These are phyloP conservation scores for Botryotinia globosa DNA, from an alignment of 2,329 filamentous ascomycete genomes.

Conservation along the genomic window DNA sequence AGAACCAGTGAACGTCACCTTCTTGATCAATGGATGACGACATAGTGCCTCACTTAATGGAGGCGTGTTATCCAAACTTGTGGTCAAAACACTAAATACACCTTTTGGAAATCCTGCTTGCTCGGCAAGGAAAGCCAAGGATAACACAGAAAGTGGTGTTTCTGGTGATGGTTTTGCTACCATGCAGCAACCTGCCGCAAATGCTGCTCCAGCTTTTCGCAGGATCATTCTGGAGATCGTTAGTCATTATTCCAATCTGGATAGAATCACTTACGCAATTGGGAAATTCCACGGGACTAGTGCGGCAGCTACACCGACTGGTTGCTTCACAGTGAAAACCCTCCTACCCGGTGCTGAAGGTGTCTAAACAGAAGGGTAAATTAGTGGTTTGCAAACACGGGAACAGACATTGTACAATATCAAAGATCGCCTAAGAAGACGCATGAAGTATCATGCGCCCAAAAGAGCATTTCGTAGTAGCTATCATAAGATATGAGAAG, in stretches of 20 bases:
- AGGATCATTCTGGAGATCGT: conserved; percentile 50
- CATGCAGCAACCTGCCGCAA: conserved; percentile 73
- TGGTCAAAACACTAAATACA: conserved; percentile 60
- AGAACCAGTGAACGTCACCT: conserved; percentile 60
- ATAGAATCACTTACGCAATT: conserved; percentile 46
- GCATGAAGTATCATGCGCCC: too few species aligned
- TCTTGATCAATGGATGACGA: conserved; percentile 57
- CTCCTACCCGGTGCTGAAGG: conserved; percentile 61
- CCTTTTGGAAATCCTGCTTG: conserved; percentile 57
- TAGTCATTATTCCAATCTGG: background rate
- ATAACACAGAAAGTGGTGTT: conserved; percentile 56
- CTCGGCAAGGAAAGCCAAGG: conserved; percentile 52
- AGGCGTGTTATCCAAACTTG: conserved; percentile 54
- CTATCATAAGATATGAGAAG: background rate
- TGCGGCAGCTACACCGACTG: conserved; percentile 65
- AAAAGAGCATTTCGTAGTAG: background rate
- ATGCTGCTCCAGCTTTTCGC: conserved; percentile 63
- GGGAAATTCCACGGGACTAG: conserved; percentile 74
- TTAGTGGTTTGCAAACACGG: background rate
- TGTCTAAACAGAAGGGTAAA: conserved; percentile 38
- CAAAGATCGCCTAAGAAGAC: background rate
- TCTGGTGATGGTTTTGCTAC: conserved; percentile 70
- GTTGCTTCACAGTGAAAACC: conserved; percentile 71
- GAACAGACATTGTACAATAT: background rate
- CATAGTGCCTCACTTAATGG: conserved; percentile 53